These are phyloP conservation scores for Entamoeba nuttalli DNA, from an alignment of 208 protist species.

Conservation along the genomic window DNA sequence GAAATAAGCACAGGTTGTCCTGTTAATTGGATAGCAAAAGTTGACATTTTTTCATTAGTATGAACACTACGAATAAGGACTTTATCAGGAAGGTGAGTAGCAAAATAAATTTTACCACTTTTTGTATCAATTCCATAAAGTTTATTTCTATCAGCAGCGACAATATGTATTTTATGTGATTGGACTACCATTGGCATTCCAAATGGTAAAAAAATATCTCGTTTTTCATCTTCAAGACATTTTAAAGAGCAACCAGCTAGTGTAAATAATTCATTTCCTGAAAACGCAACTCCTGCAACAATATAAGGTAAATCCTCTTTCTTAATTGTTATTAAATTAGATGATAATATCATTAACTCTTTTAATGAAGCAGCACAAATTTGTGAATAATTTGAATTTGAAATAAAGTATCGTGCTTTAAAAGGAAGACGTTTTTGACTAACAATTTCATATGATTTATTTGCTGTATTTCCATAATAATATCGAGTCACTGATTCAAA, in stretches of 20 bases:
- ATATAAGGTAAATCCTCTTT: background rate
- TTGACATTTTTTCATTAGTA: background rate
- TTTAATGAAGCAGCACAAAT: background rate
- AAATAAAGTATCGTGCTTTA: background rate
- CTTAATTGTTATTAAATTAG: background rate
- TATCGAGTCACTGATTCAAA: background rate
- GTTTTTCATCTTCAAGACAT: background rate
- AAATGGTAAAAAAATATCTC: background rate
- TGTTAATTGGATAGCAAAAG: background rate
- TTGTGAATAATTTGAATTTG: background rate
- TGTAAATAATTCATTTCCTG: background rate
- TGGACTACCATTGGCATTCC: background rate
- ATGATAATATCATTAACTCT: background rate
- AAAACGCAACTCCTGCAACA: background rate
- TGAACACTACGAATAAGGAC: background rate
- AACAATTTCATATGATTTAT: background rate
- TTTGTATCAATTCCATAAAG: background rate
- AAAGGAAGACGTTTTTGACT: background rate
- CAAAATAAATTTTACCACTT: background rate
- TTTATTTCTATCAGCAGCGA: background rate
- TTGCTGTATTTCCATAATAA: background rate
- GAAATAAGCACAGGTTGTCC: background rate
- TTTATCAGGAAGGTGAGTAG: background rate
- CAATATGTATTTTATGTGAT: background rate
- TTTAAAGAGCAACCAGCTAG: background rate